These are phyloP conservation scores for Podosphaera leucotricha DNA, from an alignment of 2,329 filamentous ascomycete genomes.

Conservation along the genomic window DNA sequence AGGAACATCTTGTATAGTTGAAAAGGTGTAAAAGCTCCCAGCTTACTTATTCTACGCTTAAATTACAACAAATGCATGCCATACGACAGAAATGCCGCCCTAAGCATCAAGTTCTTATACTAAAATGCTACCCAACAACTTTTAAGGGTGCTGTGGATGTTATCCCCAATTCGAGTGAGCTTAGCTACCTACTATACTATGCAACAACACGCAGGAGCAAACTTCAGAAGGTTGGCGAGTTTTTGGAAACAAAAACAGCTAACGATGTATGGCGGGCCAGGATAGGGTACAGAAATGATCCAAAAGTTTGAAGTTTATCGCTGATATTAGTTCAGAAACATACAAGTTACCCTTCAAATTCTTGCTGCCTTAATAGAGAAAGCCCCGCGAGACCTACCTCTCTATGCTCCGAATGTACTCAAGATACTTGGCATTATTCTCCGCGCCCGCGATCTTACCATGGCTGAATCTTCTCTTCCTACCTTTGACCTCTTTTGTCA, in stretches of 20 bases:
- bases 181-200: constrained; percentile 94
- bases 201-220: constrained; percentile 84
- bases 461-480: constrained; percentile 73
- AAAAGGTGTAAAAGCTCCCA: neutral
- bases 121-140: constrained; percentile 89
- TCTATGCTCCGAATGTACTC: constrained; percentile 69
- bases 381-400: constrained; percentile 65
- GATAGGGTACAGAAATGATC: constrained; percentile 39
- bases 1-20: neutral
- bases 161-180: constrained; percentile 87
- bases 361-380: constrained; percentile 82
- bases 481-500: constrained; percentile 77
- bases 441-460: constrained; percentile 64
- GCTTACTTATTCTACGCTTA: neutral
- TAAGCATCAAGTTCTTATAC: constrained; percentile 86
- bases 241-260: constrained; percentile 81
- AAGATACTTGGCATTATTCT: constrained; percentile 67
- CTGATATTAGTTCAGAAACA: constrained; percentile 36
- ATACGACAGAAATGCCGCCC: constrained; percentile 52
- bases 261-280: constrained; percentile 75
- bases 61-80: constrained; percentile 29
- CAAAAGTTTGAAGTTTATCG: neutral
- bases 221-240: constrained; percentile 84
- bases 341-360: constrained; percentile 87
- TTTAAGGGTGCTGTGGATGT: constrained; percentile 81